Evolutionary conservation across 176 grass and related monocot genomes (phyloP), one percentile per base, ranked within the genome.

Genomic region (Aegilops longissima): DNA sequence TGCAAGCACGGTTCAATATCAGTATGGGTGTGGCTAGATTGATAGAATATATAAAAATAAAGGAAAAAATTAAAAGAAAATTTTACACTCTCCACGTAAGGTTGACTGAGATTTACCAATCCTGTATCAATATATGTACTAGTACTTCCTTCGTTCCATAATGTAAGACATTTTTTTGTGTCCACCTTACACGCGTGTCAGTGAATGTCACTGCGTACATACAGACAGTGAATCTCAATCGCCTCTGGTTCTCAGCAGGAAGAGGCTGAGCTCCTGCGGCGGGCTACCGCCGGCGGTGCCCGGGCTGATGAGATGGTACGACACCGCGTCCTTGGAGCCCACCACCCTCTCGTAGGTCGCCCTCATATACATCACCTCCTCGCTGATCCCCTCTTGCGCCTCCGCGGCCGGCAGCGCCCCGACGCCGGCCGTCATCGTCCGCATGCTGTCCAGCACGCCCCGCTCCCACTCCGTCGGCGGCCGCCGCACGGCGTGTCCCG

Each of bases 201-300:
- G 11, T 45, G 42, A 45, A 49, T 49, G 12, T 49, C 45, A 49
- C 45, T 14, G 45, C 42, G 23, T 27, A 47, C 12, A 16, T 31
- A 12, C 11, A 47, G 12, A 16, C 21, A 13, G 12, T 42, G 21
- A 40, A 62, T 73, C 52, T 82, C 62, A 88, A 20, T 77, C 80
- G 17, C 47, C 83, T 54, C 84, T 78, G 10, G 84, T 87, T 18
- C 91, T 76, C 40, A 85, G 85, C 77, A 93, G 67, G 77, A 90
- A 93, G 38, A 93, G 77, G 77, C 91, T 93, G 25, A 93, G 91
- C 77, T 90, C 91, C 56, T 93, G 87, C 4, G 91, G 75, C 24
- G 91, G 81, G 85, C 88, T 90, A 36, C 54, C 77, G 18, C 71
- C 66, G 17, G 30, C 76, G 9, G 61, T 34, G 45, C 76, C 17